Evolutionary conservation across 2,329 filamentous ascomycete genomes (phyloP).

Genomic region (Nemania bipapillata): DNA sequence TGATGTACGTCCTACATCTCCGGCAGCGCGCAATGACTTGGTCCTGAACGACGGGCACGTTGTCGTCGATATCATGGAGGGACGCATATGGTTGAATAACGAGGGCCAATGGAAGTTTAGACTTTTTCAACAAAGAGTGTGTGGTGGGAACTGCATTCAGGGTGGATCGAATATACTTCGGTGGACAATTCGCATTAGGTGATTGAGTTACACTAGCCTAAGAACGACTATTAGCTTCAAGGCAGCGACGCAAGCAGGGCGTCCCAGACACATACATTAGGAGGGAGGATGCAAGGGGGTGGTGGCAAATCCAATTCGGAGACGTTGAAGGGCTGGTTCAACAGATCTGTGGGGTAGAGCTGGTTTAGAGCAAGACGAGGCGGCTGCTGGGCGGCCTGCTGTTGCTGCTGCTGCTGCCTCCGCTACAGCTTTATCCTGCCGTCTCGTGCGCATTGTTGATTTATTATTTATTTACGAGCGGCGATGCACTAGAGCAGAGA

Average conservation of each 20-base stretch:
- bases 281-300: slow-evolving; percentile 87
- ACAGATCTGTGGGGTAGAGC: slow-evolving; percentile 89
- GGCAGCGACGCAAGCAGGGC: not conserved
- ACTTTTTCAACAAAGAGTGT: slow-evolving; percentile 93
- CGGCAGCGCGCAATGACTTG: slow-evolving; percentile 97
- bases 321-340: slow-evolving; percentile 93
- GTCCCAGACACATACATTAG: slow-evolving; percentile 77
- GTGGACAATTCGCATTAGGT: slow-evolving; percentile 86
- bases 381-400: slow-evolving; percentile 61
- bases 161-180: slow-evolving; percentile 95
- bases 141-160: slow-evolving; percentile 94
- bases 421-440: slow-evolving; percentile 33
- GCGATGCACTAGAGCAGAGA: not conserved
- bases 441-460: slow-evolving; percentile 40
- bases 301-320: slow-evolving; percentile 91
- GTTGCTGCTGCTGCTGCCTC: slow-evolving; percentile 64
- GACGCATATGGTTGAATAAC: slow-evolving; percentile 95
- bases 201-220: slow-evolving; percentile 92
- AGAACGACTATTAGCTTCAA: slow-evolving; percentile 4
- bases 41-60: slow-evolving; percentile 90
- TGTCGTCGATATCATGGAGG: slow-evolving; percentile 91
- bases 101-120: slow-evolving; percentile 91
- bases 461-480: slow-evolving; percentile 5
- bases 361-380: slow-evolving; percentile 76
- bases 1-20: slow-evolving; percentile 96